Percentiles rank a stretch among this genome's conserved stretches.
Conservation (phyloP, 768 basidiomycete species). For the Phlebiopsis flavidoalba region DNA sequence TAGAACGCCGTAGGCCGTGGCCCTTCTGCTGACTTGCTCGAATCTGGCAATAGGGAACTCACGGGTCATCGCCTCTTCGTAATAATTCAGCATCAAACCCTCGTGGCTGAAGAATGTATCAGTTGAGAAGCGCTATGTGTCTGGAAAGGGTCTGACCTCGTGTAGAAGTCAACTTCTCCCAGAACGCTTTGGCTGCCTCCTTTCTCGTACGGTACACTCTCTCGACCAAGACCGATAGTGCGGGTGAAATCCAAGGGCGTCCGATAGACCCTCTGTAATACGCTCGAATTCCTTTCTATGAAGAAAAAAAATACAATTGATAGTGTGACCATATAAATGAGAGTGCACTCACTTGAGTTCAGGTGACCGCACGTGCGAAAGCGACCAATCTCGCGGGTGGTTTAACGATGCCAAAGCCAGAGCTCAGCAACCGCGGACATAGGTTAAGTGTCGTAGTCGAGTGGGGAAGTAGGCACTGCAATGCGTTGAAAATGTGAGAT, state of each 20-base stretch:
- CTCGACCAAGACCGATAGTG: conserved; percentile 71
- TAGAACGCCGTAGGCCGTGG: conserved; percentile 45
- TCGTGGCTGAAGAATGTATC: conserved; percentile 58
- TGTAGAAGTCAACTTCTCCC: conserved; percentile 92
- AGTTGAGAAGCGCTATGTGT: not conserved
- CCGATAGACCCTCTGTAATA: conserved; percentile 78
- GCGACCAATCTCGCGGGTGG: conserved; percentile 88
- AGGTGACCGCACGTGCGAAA: conserved; percentile 85
- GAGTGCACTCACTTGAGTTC: conserved; percentile 51
- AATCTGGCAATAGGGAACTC: conserved; percentile 38
- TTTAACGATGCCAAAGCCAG: conserved; percentile 92
- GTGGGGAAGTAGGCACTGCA: conserved; percentile 91
- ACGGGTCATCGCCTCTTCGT: conserved; percentile 89
- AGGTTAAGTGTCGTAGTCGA: conserved; percentile 91
- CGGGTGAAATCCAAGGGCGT: conserved; percentile 91
- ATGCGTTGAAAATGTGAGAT: conserved; percentile 23
- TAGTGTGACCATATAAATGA: not conserved
- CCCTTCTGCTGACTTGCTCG: conserved; percentile 4
- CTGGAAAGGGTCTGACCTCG: conserved; percentile 47
- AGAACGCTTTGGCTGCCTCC: conserved; percentile 69
- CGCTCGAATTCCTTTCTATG: conserved; percentile 74
- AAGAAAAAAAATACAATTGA: not conserved
- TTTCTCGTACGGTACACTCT: conserved; percentile 53
- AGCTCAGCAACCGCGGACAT: conserved; percentile 83
- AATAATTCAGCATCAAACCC: conserved; percentile 89